Percentiles rank a stretch among this genome's conserved stretches.
These are phyloP conservation scores for Pestalotiopsis sp. DNA, from an alignment of 2,329 filamentous ascomycete species.

Conservation along the genomic window DNA sequence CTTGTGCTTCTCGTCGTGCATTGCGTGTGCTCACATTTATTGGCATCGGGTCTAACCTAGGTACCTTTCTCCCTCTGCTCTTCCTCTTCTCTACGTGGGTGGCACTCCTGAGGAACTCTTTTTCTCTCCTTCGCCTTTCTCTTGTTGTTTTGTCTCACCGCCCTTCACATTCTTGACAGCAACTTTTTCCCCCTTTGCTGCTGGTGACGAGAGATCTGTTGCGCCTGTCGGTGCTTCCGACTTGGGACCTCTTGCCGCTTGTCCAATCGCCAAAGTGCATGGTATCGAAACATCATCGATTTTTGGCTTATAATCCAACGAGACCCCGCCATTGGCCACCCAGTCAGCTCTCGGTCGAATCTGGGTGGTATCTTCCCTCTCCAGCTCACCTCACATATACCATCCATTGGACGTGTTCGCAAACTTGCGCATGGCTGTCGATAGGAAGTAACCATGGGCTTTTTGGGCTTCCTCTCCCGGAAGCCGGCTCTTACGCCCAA, in stretches of 20 bases:
- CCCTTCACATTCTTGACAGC: neutral
- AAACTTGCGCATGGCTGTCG: slow-evolving; percentile 6
- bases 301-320: neutral
- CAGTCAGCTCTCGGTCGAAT: neutral
- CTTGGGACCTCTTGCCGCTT: neutral
- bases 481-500: slow-evolving; percentile 20
- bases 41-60: neutral
- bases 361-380: neutral
- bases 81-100: neutral
- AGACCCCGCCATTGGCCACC: neutral
- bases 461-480: slow-evolving; percentile 34
- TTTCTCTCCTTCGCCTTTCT: neutral
- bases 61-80: neutral
- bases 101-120: neutral
- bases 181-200: neutral
- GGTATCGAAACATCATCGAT: neutral
- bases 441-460: slow-evolving; percentile 30
- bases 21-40: neutral
- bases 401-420: neutral
- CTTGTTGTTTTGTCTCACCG: neutral
- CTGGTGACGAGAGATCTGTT: neutral
- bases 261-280: neutral
- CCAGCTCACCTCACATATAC: slow-evolving; percentile 4
- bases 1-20: neutral
- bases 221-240: neutral